phyloP scores from a whole-genome alignment of 371 early-diverging fungal genomes.

The Nematocida ironsii region DNA sequence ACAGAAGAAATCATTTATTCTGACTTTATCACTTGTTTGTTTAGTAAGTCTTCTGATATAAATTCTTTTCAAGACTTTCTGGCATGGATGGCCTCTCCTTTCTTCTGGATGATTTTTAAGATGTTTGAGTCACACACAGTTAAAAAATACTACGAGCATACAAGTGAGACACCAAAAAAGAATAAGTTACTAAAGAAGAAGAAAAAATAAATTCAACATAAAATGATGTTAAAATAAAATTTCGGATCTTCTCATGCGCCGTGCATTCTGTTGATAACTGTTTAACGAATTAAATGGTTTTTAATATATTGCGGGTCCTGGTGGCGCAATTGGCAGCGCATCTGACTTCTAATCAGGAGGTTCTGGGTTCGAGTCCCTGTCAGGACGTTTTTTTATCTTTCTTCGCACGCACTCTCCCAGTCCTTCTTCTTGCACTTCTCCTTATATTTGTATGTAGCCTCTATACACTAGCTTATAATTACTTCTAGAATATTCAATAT shows the following conservation, averaged over 20 bases:
- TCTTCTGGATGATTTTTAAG: conserved; percentile 30
- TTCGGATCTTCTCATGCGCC: too few relatives aligned
- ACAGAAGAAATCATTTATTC: conserved; percentile 9
- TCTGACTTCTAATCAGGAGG: conserved; percentile 64
- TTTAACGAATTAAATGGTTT: not conserved
- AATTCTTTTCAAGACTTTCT: conserved; percentile 19
- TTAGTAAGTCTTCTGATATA: conserved; percentile 39
- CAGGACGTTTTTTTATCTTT: conserved; percentile 59
- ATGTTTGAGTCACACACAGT: not conserved
- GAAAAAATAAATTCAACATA: not conserved
- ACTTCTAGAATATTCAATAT: too few relatives aligned
- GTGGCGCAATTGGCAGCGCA: conserved; percentile 62
- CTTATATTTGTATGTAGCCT: too few relatives aligned
- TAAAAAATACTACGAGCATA: not conserved
- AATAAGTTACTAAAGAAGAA: not conserved
- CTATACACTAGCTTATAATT: too few relatives aligned
- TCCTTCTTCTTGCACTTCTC: too few relatives aligned
- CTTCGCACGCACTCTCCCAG: not conserved
- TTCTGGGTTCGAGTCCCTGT: conserved; percentile 64
- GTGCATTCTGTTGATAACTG: too few relatives aligned
- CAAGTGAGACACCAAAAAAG: not conserved
- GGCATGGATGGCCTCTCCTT: conserved; percentile 16
- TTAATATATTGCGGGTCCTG: conserved; percentile 38
- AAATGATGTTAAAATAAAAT: not conserved
- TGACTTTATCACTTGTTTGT: conserved; percentile 39